Percentiles rank a stretch among this genome's conserved stretches.
phyloP scores from a whole-genome alignment of 2,329 filamentous ascomycete species.

The Aspergillus brasiliensis region DNA sequence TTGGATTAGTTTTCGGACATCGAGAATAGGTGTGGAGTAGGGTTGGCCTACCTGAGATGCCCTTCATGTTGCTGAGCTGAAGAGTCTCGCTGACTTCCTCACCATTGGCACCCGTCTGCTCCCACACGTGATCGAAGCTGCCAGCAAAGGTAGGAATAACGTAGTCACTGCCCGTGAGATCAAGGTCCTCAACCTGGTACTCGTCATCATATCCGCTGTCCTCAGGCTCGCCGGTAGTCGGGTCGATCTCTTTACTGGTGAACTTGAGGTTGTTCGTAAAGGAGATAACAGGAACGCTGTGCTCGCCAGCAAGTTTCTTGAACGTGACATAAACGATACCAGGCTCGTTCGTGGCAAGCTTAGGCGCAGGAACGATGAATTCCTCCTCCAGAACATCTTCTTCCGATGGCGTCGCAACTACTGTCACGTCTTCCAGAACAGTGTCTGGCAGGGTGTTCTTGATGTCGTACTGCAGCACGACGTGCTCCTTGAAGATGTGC shows the following conservation, averaged over 20 bases:
- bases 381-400: constrained; percentile 78
- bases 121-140: constrained; percentile 95
- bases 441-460: constrained; percentile 96
- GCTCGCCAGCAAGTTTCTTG: constrained; percentile 76
- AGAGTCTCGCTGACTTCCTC: constrained; percentile 91
- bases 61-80: constrained; percentile 84
- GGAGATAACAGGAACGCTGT: constrained; percentile 73
- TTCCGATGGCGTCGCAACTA: constrained; percentile 76
- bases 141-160: constrained; percentile 90
- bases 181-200: constrained; percentile 93
- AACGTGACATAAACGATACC: constrained; percentile 96
- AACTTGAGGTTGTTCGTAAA: constrained; percentile 96
- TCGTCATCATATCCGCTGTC: constrained; percentile 94
- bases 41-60: constrained; percentile 74
- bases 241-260: constrained; percentile 96
- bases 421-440: constrained; percentile 83
- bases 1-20: constrained; percentile 27
- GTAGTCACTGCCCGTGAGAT: constrained; percentile 89
- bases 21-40: constrained; percentile 1
- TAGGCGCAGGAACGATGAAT: constrained; percentile 87
- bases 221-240: constrained; percentile 88
- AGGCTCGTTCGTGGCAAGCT: constrained; percentile 79
- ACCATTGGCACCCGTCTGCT: constrained; percentile 83
- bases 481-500: constrained; percentile 95
- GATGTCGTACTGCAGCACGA: constrained; percentile 94